Evolutionary conservation across 257 asterid genomes (phyloP).

Genomic region (Fraxinus americana): DNA sequence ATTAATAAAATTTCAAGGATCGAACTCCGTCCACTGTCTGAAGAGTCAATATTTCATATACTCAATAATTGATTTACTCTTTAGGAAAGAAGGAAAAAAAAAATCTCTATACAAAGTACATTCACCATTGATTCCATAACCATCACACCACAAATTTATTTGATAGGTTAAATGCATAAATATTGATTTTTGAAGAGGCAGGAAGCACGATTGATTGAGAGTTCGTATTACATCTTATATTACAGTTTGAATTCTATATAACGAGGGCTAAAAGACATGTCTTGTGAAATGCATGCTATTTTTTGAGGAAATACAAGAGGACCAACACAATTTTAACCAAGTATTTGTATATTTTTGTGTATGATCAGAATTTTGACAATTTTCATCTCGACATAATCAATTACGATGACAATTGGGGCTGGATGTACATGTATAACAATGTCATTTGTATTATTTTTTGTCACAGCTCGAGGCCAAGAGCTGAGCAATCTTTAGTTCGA

Average conservation of each 20-base stretch:
- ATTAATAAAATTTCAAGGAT: not conserved
- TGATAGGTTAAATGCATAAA: not conserved
- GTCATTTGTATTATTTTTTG: not conserved
- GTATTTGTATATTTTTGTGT: too few relatives aligned
- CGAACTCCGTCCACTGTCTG: not conserved
- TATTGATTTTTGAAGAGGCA: too few relatives aligned
- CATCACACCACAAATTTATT: not conserved
- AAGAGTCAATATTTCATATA: not conserved
- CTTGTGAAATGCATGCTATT: not conserved
- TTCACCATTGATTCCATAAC: not conserved
- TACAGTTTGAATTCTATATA: not conserved
- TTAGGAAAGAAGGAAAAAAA: too few relatives aligned
- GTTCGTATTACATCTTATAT: not conserved
- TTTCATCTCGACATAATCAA: not conserved
- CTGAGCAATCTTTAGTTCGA: constrained; percentile 88
- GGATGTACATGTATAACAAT: not conserved
- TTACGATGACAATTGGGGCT: not conserved
- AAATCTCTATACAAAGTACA: not conserved
- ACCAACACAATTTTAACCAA: not conserved
- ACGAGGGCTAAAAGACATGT: not conserved
- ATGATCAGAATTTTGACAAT: not conserved
- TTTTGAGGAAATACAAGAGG: not conserved
- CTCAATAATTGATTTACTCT: not conserved
- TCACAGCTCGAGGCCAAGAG: constrained; percentile 71
- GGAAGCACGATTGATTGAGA: not conserved